A percentile compares a stretch with the other conserved stretches of the same genome.
Evolutionary conservation across 768 basidiomycete species (phyloP).

Genomic region (Lentinula edodes): DNA sequence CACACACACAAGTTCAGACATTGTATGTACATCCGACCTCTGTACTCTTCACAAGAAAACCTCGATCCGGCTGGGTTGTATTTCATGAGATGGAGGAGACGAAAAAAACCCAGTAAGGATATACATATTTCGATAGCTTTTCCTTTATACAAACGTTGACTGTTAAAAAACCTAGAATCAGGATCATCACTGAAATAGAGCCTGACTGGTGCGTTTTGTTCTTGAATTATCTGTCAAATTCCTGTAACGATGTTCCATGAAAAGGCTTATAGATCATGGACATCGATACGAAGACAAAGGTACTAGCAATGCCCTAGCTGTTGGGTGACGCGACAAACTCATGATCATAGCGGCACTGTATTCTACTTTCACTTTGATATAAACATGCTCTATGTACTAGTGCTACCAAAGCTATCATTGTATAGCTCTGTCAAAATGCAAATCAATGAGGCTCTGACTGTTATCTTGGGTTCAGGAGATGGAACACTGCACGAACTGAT

Average conservation of each 20-base stretch:
- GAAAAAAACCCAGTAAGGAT: conserved; percentile 80
- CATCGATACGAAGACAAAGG: conserved; percentile 22
- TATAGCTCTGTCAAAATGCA: too few species aligned
- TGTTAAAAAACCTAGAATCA: conserved; percentile 51
- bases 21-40: conserved; percentile 92
- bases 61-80: conserved; percentile 88
- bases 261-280: conserved; percentile 27
- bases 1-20: conserved; percentile 43
- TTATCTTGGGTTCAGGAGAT: conserved; percentile 79
- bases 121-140: neutral
- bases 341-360: too few species aligned
- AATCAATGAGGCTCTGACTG: conserved; percentile 20
- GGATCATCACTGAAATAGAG: conserved; percentile 90
- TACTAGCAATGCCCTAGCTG: neutral
- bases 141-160: conserved; percentile 13
- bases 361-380: too few species aligned
- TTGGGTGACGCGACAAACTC: neutral
- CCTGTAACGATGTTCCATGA: neutral
- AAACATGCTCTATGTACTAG: too few species aligned
- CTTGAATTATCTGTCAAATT: neutral
- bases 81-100: conserved; percentile 97
- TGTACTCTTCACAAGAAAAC: conserved; percentile 89
- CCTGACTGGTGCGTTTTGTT: conserved; percentile 69
- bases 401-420: too few species aligned
- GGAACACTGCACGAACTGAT: conserved; percentile 90